phyloP scores from a whole-genome alignment of 768 basidiomycete genomes.

The Phanerodontia chrysosporium region DNA sequence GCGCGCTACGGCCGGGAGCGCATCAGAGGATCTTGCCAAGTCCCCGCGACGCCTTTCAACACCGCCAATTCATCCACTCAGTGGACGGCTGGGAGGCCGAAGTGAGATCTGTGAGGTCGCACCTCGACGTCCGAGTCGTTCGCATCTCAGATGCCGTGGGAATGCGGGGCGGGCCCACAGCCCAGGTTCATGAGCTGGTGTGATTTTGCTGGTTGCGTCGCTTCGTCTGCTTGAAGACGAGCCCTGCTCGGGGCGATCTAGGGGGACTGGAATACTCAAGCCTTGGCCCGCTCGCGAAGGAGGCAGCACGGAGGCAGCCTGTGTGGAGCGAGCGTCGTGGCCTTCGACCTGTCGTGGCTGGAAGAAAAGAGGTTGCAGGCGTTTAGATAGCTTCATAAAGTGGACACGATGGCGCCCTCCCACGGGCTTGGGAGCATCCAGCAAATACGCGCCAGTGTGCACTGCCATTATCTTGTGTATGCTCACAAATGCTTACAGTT shows the following conservation, averaged over 20 bases:
- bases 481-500: no score
- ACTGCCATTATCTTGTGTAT: no score
- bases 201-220: conserved; percentile 62
- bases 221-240: conserved; percentile 51
- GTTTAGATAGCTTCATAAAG: background rate
- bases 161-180: conserved; percentile 13
- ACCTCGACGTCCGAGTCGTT: conserved; percentile 15
- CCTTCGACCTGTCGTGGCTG: conserved; percentile 45
- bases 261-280: conserved; percentile 71
- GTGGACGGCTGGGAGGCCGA: background rate
- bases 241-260: conserved; percentile 62
- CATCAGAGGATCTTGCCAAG: conserved; percentile 32
- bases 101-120: conserved; percentile 25
- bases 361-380: conserved; percentile 1
- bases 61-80: conserved; percentile 16
- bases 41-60: conserved; percentile 60
- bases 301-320: conserved; percentile 29
- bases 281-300: conserved; percentile 75
- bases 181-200: conserved; percentile 22
- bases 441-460: no score
- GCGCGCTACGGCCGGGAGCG: background rate
- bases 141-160: conserved; percentile 39
- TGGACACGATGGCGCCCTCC: no score
- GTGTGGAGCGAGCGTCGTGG: conserved; percentile 66
- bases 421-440: no score